These are phyloP conservation scores for Globisporangium ultimum DNA, from an alignment of 352 stramenopile genomes.

Conservation along the genomic window DNA sequence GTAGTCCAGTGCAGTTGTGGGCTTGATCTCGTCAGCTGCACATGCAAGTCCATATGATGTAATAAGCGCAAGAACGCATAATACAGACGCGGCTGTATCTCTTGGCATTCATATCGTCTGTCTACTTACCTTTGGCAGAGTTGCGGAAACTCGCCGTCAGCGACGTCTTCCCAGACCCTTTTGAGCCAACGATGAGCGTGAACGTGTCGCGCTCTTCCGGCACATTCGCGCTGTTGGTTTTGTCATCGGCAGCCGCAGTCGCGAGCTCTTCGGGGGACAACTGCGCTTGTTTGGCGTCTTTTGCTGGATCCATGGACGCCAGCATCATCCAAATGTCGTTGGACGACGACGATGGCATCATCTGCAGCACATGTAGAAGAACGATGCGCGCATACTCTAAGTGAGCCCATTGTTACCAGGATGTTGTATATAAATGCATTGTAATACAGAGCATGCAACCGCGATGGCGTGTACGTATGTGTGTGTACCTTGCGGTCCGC, in stretches of 20 bases:
- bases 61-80: neutral
- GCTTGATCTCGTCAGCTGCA: slow-evolving; percentile 81
- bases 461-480: neutral
- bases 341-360: slow-evolving; percentile 20
- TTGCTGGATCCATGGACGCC: slow-evolving; percentile 38
- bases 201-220: slow-evolving; percentile 68
- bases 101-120: neutral
- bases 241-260: slow-evolving; percentile 9
- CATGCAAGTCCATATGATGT: slow-evolving; percentile 3
- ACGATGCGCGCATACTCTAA: neutral
- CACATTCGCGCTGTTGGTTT: slow-evolving; percentile 10
- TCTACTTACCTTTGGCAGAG: slow-evolving; percentile 37
- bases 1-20: slow-evolving; percentile 91
- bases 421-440: too few relatives aligned
- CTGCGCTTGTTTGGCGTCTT: slow-evolving; percentile 22
- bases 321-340: slow-evolving; percentile 76
- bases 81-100: neutral
- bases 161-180: slow-evolving; percentile 76
- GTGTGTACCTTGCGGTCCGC: neutral
- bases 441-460: too few relatives aligned
- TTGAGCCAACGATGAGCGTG: slow-evolving; percentile 63
- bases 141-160: slow-evolving; percentile 69
- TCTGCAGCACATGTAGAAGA: neutral
- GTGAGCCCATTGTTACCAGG: too few relatives aligned
- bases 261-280: slow-evolving; percentile 14